A percentile compares a stretch with the other conserved stretches of the same genome.
Conservation (phyloP, 2,329 filamentous ascomycete species). For the Alternaria sp. region DNA sequence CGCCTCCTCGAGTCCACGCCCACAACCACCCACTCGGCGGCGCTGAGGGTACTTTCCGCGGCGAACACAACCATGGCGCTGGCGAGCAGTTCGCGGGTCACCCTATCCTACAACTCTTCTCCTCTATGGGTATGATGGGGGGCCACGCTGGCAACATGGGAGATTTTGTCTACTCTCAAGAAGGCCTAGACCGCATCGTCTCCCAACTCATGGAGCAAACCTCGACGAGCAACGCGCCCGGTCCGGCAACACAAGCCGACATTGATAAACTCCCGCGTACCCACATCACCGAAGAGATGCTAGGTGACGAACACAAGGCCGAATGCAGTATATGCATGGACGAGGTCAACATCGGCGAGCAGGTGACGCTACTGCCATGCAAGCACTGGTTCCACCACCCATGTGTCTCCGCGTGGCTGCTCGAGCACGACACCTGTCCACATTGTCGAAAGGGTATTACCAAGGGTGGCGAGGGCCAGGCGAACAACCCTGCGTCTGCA, state of each 20-base stretch:
- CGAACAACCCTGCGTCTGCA: conserved; percentile 5
- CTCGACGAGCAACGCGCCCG: conserved; percentile 75
- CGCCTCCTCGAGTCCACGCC: conserved; percentile 20
- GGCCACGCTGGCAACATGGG: conserved; percentile 57
- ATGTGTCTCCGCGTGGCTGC: conserved; percentile 83
- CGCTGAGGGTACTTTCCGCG: conserved; percentile 11
- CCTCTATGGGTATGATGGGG: conserved; percentile 37
- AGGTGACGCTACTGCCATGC: conserved; percentile 81
- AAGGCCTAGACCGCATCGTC: conserved; percentile 87
- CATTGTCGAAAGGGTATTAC: conserved; percentile 70
- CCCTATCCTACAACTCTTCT: conserved; percentile 56
- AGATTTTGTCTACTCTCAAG: conserved; percentile 88
- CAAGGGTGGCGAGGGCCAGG: conserved; percentile 30
- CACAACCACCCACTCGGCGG: conserved; percentile 14
- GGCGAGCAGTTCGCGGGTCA: conserved; percentile 13
- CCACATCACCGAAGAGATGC: conserved; percentile 71
- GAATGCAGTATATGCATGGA: conserved; percentile 98
- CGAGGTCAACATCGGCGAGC: conserved; percentile 72
- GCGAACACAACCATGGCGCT: conserved; percentile 11
- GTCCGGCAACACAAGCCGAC: conserved; percentile 77
- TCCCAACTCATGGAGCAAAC: conserved; percentile 87
- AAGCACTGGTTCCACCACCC: conserved; percentile 91
- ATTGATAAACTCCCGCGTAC: conserved; percentile 77
- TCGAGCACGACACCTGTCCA: conserved; percentile 91
- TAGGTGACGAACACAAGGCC: conserved; percentile 68